Base-by-base conservation (phyloP, 257 asterid species). In the Penstemon davidsonii region DNA sequence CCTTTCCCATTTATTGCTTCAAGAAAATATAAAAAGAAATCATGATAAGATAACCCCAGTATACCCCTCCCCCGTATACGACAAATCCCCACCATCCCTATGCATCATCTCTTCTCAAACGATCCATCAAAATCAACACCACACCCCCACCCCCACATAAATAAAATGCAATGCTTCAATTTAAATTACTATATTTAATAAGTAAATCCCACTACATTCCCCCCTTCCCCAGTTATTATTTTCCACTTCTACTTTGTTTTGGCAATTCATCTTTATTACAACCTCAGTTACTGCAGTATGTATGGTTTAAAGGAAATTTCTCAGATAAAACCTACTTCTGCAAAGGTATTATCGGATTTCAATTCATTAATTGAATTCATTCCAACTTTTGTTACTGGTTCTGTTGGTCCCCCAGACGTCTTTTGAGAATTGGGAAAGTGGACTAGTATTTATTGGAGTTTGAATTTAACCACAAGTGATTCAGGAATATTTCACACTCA, bases 61-160 rank as follows among this genome's bases (percentile, higher is more conserved):
- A 60, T 63, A 44, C 9, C 13, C 82, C 76, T 69, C 37, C 76
- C 78, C 70, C 70, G 19, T 5, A 73, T 53, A 53, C 9, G 63
- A 60, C 79, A 74, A 78, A 73, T 53, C 47, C 37, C 40, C 33
- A 43, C 70, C 78, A 73, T 77, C 43, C 67, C 79, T 56, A 60
- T 5, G 57, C 75, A 25, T 61, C 66, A 43, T 25, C 10, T 61
- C 18, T 0, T 4, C 6, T 49, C 10, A 12, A 43, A 40, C 53
- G 11, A 52, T 61, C 58, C 11, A 53, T 36, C 10, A 19, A 43
- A 6, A 33, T 55, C 55, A 25, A 38, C 37, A 25, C 49, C 68
- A 53, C 71, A 6, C 42, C 9, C 43, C 38, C 62, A 4, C 60
- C 0, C 4, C 33, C 1, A 2, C 33, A 25, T 25, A 25, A 25